phyloP scores from a whole-genome alignment of 345 rosid genomes.

The Camelina laxa region DNA sequence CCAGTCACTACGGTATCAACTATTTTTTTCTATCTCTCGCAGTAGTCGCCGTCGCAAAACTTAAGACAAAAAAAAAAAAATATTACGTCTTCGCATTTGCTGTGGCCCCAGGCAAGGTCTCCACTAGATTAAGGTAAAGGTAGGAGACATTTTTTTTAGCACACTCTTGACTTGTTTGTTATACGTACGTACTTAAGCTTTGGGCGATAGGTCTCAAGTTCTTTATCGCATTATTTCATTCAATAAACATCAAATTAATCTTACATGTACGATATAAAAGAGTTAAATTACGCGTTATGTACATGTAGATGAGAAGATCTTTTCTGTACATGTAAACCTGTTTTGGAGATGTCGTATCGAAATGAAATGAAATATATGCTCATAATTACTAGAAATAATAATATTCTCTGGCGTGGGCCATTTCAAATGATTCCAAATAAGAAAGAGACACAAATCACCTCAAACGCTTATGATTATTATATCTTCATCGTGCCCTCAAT shows the following conservation, averaged over 20 bases:
- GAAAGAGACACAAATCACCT: conserved; percentile 61
- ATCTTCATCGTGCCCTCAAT: conserved; percentile 47
- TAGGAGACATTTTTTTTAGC: neutral
- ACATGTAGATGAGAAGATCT: neutral
- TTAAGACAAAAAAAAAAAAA: neutral
- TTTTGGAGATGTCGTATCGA: conserved; percentile 31
- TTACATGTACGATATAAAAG: neutral
- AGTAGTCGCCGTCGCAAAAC: neutral
- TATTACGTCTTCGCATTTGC: neutral
- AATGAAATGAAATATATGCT: conserved; percentile 33
- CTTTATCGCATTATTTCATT: neutral
- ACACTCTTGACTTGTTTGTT: conserved; percentile 8
- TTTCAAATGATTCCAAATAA: conserved; percentile 57
- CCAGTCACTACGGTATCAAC: neutral
- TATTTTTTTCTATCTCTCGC: neutral
- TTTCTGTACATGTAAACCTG: conserved; percentile 22
- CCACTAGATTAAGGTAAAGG: conserved; percentile 7
- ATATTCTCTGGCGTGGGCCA: conserved; percentile 78
- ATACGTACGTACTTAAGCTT: conserved; percentile 18
- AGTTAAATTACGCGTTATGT: neutral
- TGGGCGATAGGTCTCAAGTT: neutral
- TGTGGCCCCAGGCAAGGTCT: neutral
- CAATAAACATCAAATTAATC: neutral
- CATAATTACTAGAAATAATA: conserved; percentile 53
- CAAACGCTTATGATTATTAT: conserved; percentile 39